Evolutionary conservation across 108 stramenopile genomes (phyloP).

Genomic region (Cylindrotheca fusiformis): DNA sequence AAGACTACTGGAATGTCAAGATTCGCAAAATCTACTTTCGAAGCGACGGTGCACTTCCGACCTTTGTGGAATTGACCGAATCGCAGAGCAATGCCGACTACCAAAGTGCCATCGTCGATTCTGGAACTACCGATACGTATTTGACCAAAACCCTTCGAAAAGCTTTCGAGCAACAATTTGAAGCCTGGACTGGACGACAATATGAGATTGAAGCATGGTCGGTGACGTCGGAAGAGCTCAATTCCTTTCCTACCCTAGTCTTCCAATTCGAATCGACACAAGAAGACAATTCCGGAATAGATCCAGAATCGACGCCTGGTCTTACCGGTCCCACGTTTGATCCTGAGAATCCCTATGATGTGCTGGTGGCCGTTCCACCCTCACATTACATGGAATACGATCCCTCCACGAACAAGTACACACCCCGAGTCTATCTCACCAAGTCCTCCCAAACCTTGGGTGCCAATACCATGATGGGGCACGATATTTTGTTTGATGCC

Average conservation of each 20-base stretch:
- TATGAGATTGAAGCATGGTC: conserved; percentile 32
- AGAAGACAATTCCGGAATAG: conserved; percentile 26
- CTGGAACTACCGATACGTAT: conserved; percentile 88
- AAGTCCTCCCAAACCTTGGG: conserved; percentile 53
- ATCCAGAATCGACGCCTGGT: conserved; percentile 37
- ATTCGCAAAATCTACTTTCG: conserved; percentile 61
- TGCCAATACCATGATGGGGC: conserved; percentile 89
- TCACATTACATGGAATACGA: conserved; percentile 82
- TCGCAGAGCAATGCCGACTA: conserved; percentile 17
- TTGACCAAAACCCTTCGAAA: conserved; percentile 25
- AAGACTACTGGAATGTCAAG: conserved; percentile 71
- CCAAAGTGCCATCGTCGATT: conserved; percentile 74
- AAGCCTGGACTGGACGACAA: conserved; percentile 27
- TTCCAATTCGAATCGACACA: conserved; percentile 61
- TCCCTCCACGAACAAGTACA: conserved; percentile 44
- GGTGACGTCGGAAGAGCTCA: conserved; percentile 58
- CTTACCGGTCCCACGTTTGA: conserved; percentile 52
- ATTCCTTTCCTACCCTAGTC: conserved; percentile 76
- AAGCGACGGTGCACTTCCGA: conserved; percentile 38
- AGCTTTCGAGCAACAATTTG: conserved; percentile 22
- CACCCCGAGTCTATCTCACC: conserved; percentile 54
- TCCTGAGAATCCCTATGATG: conserved; percentile 56
- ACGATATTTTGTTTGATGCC: conserved; percentile 87
- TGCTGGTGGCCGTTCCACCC: conserved; percentile 77
- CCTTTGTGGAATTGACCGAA: conserved; percentile 4